Base-by-base conservation (phyloP, 257 asterid genomes). In the Nicotiana knightiana region DNA sequence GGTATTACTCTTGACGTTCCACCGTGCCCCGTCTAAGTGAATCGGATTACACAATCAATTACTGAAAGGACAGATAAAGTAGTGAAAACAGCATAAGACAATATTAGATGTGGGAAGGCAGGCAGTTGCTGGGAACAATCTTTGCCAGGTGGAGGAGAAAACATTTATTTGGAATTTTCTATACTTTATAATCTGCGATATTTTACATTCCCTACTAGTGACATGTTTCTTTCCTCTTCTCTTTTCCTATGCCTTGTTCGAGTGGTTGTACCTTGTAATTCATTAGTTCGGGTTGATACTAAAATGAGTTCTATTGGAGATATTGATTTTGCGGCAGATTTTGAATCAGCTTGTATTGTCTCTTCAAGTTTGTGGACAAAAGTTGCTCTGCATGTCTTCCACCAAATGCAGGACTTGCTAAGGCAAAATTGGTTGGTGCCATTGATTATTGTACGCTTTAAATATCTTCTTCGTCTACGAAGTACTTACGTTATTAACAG, bases 1-100 rank as follows among this genome's bases (percentile, higher is more conserved):
- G 99, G 99, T 33, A 91, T 85, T 80, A 96, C 98, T 78, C 94
- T 96, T 9, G 97, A 96, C 3, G 91, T 96, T 28, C 99, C 99
- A 48, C 97, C 94, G 59, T 90, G 93, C 87, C 94, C 98, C 81
- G 78, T 93, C 84, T 89, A 84, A 88, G 81, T 83, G 86, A 84
- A 82, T 51, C 13, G 18, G 33, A 51, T 53, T 57, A 57, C 12
- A 43, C 51, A 9, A 61, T 53, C 33, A 37, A 77, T 59, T 18
- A 24, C 37, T 17, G 59, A 39, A 78, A 7, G 63, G 28, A 51
- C 9, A 24, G 79, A 51, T 73, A 2, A 84, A 71, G 59, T 18
- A 4, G 67, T 18, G 75, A 80, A 30, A 68, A 48, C 55, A 12
- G 39, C 67, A 46, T 24, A 10, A 65, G 78, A n/a, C 18, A 84